Evolutionary conservation across 2,329 filamentous ascomycete species (phyloP).

Genomic region (Lizonia empirigonia): DNA sequence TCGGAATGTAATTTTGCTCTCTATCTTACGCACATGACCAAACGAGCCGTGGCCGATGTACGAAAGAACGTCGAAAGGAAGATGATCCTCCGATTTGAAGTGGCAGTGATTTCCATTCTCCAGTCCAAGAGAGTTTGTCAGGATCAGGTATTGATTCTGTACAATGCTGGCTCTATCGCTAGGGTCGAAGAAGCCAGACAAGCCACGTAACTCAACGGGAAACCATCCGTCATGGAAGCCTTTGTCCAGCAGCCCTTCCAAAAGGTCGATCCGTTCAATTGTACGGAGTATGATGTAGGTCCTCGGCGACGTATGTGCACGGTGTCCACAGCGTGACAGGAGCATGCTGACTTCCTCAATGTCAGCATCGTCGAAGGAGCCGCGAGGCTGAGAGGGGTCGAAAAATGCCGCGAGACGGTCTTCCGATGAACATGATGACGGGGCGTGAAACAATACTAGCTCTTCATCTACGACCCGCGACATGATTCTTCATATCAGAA

Average conservation of each 20-base stretch:
- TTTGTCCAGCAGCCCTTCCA: conserved; percentile 28
- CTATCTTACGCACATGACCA: conserved; percentile 32
- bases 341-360: conserved; percentile 26
- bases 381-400: conserved; percentile 7
- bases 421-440: not conserved
- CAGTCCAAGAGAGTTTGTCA: conserved; percentile 25
- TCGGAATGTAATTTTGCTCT: conserved; percentile 30
- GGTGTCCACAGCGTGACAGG: conserved; percentile 8
- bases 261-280: conserved; percentile 25
- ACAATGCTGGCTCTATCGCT: conserved; percentile 23
- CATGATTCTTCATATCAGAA: not conserved
- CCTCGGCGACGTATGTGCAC: conserved; percentile 22
- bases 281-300: conserved; percentile 37
- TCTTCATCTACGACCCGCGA: not conserved
- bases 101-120: conserved; percentile 31
- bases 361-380: conserved; percentile 19
- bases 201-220: conserved; percentile 24
- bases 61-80: conserved; percentile 27
- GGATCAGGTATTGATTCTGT: conserved; percentile 25
- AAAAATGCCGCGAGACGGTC: conserved; percentile 14
- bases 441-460: not conserved
- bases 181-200: conserved; percentile 27
- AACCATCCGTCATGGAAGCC: conserved; percentile 38
- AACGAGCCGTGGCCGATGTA: conserved; percentile 32
- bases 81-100: conserved; percentile 24